Conservation (phyloP, 257 asterid species). For the Jacaranda mimosifolia region DNA sequence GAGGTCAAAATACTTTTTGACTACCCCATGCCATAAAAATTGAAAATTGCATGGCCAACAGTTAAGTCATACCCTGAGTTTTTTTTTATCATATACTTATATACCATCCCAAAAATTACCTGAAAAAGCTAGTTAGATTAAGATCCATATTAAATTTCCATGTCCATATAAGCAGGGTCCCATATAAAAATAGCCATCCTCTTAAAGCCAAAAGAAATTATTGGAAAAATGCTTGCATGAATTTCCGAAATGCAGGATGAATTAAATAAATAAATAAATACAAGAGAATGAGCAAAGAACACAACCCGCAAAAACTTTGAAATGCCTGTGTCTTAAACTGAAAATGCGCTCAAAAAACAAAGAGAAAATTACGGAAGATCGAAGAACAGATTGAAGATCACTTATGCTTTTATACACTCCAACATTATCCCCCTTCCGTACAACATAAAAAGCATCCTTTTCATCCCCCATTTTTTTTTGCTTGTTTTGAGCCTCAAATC, state of each 20-base stretch:
- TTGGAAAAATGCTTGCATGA: too few relatives aligned
- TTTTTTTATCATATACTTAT: not conserved
- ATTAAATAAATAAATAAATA: not conserved
- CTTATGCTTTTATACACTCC: constrained; percentile 76
- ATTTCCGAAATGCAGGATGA: not conserved
- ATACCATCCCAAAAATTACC: not conserved
- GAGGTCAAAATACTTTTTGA: not conserved
- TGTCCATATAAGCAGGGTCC: too few relatives aligned
- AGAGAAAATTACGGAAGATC: constrained; percentile 59
- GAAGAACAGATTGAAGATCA: constrained; percentile 73
- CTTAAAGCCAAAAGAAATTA: too few relatives aligned
- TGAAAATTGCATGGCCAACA: not conserved
- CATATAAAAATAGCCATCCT: too few relatives aligned
- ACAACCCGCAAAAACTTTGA: not conserved
- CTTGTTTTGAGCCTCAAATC: not conserved
- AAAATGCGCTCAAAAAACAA: not conserved
- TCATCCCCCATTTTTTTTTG: constrained; percentile 68
- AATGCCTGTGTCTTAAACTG: not conserved
- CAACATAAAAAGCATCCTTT: constrained; percentile 76
- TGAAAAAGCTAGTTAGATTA: not conserved
- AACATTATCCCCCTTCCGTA: constrained; percentile 64
- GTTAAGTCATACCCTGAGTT: not conserved
- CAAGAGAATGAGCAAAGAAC: not conserved
- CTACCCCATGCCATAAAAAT: not conserved
- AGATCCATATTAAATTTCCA: too few relatives aligned